A percentile compares a stretch with the other conserved stretches of the same genome.
phyloP scores from a whole-genome alignment of 805 yeast species.

The Candida montana region DNA sequence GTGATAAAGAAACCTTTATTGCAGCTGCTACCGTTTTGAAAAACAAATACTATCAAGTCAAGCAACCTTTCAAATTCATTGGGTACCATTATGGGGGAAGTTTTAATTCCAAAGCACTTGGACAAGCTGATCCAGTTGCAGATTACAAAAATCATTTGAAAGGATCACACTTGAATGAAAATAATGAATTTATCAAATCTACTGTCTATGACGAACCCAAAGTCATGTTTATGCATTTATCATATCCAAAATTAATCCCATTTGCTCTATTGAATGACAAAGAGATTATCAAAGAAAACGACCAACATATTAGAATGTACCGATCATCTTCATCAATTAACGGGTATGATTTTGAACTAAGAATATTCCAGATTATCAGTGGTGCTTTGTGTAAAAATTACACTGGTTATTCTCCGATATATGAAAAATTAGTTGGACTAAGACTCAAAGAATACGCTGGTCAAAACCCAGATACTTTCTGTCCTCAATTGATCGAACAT shows the following conservation, averaged over 20 bases:
- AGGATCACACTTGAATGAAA: conserved; percentile 16
- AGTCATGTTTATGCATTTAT: conserved; percentile 49
- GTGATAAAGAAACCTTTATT: conserved; percentile 65
- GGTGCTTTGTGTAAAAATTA: conserved; percentile 32
- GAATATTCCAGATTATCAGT: conserved; percentile 34
- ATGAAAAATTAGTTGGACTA: conserved; percentile 23
- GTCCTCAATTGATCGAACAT: conserved; percentile 31
- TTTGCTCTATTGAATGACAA: conserved; percentile 23
- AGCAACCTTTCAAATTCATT: conserved; percentile 29
- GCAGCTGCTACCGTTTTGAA: conserved; percentile 52
- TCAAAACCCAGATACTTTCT: conserved; percentile 24
- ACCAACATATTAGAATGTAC: conserved; percentile 31
- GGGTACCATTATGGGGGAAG: conserved; percentile 26
- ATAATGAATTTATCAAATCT: conserved; percentile 13
- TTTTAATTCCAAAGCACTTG: conserved; percentile 36
- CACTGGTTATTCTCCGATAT: conserved; percentile 19
- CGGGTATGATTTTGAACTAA: conserved; percentile 36
- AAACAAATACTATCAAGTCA: conserved; percentile 42
- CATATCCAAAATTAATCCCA: conserved; percentile 49
- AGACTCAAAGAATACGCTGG: conserved; percentile 25
- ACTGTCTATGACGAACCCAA: conserved; percentile 13
- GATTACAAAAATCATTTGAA: conserved; percentile 24
- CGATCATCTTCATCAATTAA: conserved; percentile 18
- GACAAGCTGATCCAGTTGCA: conserved; percentile 34
- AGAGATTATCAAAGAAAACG: conserved; percentile 22